Percentiles rank a stretch among this genome's conserved stretches.
phyloP scores from a whole-genome alignment of 371 early-diverging fungal species.

The Mortierella sp. region DNA sequence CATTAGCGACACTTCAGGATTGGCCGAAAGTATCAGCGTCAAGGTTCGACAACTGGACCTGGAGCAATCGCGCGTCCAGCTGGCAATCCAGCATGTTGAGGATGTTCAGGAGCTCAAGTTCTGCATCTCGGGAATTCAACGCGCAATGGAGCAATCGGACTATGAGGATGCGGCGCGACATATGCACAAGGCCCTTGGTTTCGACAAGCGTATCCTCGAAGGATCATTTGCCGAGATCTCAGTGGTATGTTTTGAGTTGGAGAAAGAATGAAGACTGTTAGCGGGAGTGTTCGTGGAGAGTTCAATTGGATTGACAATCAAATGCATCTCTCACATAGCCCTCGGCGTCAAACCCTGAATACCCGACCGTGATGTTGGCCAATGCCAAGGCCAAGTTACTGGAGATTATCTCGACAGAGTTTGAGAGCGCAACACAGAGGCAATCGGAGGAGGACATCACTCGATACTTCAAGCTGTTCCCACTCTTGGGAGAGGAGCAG shows the following conservation, averaged over 20 bases:
- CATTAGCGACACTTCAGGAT: conserved; percentile 74
- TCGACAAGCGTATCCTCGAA: conserved; percentile 75
- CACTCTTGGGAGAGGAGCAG: conserved; percentile 83
- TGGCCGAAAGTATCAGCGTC: conserved; percentile 86
- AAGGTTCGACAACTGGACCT: conserved; percentile 87
- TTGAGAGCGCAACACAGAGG: conserved; percentile 82
- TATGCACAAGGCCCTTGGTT: conserved; percentile 74
- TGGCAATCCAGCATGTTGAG: conserved; percentile 77
- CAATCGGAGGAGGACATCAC: conserved; percentile 82
- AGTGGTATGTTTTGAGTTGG: conserved; percentile 54
- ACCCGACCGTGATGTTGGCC: conserved; percentile 73
- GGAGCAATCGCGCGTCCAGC: conserved; percentile 83
- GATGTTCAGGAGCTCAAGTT: conserved; percentile 84
- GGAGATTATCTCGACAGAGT: conserved; percentile 78
- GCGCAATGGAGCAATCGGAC: conserved; percentile 78
- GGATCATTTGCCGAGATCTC: conserved; percentile 81
- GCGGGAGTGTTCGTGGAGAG: no score
- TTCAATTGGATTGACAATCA: background rate
- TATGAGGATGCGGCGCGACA: conserved; percentile 83
- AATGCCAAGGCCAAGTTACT: conserved; percentile 74
- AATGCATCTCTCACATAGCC: conserved; percentile 54
- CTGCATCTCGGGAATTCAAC: conserved; percentile 79
- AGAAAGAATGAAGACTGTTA: background rate
- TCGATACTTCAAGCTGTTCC: conserved; percentile 90
- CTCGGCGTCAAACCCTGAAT: conserved; percentile 72